Percentiles rank a stretch among this genome's conserved stretches.
Conservation (phyloP, 345 rosid species). For the Capsella bursapastoris region DNA sequence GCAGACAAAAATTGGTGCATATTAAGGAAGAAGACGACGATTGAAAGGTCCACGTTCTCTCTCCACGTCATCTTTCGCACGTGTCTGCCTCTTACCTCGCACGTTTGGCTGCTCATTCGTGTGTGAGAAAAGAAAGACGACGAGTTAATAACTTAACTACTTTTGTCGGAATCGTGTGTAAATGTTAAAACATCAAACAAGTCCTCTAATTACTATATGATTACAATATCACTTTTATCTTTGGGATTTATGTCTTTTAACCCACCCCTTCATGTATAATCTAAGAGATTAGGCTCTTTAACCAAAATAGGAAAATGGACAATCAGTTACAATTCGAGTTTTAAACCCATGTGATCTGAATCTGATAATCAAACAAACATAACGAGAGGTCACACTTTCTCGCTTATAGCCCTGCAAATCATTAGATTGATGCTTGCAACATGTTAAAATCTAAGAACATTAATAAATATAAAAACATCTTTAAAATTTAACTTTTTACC, state of each 20-base stretch:
- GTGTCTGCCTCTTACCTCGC: conserved; percentile 28
- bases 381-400: too few relatives aligned
- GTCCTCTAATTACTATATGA: not conserved
- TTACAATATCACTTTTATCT: not conserved
- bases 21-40: conserved; percentile 26
- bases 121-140: not conserved
- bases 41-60: conserved; percentile 11
- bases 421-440: too few relatives aligned
- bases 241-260: not conserved
- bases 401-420: too few relatives aligned
- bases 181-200: not conserved
- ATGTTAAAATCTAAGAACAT: too few relatives aligned
- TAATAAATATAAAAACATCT: too few relatives aligned
- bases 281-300: too few relatives aligned
- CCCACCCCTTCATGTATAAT: not conserved
- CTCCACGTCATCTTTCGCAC: conserved; percentile 35
- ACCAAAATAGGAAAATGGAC: not conserved
- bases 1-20: conserved; percentile 12
- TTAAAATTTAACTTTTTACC: too few relatives aligned
- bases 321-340: not conserved
- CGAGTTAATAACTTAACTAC: not conserved
- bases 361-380: too few relatives aligned
- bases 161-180: not conserved
- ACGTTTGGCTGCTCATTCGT: conserved; percentile 19
- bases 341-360: too few relatives aligned